Base-by-base conservation (phyloP, 345 rosid genomes). In the Syzygium oleosum region DNA sequence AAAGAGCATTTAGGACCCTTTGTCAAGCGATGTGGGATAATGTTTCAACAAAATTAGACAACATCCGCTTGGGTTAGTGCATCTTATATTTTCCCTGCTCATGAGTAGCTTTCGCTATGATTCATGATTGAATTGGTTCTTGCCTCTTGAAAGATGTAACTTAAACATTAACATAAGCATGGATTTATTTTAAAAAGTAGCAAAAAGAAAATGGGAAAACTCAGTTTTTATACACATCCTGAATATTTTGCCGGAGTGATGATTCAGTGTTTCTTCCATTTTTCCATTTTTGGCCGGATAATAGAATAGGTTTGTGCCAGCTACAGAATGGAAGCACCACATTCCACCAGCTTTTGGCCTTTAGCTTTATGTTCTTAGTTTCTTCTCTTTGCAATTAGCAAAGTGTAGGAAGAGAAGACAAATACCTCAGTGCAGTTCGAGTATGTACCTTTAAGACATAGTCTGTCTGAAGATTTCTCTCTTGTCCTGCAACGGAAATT, bases 401-500 rank as follows among this genome's bases (percentile, higher is more conserved):
- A 73, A 9, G 38, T 46, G 25, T 19, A 0, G 80, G 46, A 17
- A 73, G 3, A 73, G 43, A 73, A 9, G 80, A 73, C 49, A 73
- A 73, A 73, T 73, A 19, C 83, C 27, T 34, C 7, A 73, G 15
- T 73, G 25, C 25, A 5, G 8, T 73, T 73, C 6, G 27, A 73
- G 49, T 19, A 73, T 38, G 84, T 86, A 93, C 94, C 86, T 92
- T 93, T 21, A 93, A 77, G 84, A 90, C 88, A 85, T 93, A 93
- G 88, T 93, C 94, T 12, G 95, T 93, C 85, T 92, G 95, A 53
- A 93, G 91, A 53, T 90, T 92, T 86, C 88, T 83, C 80, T 88
- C 89, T 6, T 80, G 89, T 84, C 92, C 94, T 89, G 89, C 61
- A 25, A 85, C 89, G 58, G 93, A 88, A 73, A 89, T 91, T 58